Conservation (phyloP, 2,329 filamentous ascomycete species). For the Microcera coccophila region DNA sequence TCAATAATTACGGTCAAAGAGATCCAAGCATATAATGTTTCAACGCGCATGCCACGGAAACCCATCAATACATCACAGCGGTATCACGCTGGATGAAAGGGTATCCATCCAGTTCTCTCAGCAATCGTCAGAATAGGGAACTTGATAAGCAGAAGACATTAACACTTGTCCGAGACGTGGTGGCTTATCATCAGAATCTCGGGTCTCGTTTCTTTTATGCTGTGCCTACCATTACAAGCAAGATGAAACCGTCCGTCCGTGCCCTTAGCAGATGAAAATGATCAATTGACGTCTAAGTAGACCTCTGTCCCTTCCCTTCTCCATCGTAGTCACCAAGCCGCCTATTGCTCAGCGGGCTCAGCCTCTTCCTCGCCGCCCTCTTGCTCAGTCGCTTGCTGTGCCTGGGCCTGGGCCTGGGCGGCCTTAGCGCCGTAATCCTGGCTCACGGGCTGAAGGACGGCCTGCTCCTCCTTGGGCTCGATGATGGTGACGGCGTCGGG, state of each 20-base stretch:
- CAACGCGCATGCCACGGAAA: no score
- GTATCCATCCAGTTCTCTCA: no score
- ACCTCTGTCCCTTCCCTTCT: constrained; percentile 33
- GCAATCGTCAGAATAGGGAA: no score
- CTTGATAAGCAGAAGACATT: not conserved
- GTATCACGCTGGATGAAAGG: no score
- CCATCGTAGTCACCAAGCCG: constrained; percentile 12
- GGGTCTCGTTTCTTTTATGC: constrained; percentile 37
- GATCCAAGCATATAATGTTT: no score
- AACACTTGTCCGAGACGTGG: constrained; percentile 20
- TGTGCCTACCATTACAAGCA: constrained; percentile 37
- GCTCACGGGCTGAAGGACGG: constrained; percentile 89
- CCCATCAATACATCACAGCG: no score
- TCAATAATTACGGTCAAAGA: no score
- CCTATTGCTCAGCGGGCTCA: constrained; percentile 43
- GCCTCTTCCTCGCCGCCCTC: constrained; percentile 56
- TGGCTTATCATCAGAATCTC: constrained; percentile 31
- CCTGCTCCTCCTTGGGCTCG: constrained; percentile 99
- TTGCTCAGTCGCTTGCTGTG: constrained; percentile 56
- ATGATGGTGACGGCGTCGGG: constrained; percentile 99
- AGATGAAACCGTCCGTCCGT: constrained; percentile 38
- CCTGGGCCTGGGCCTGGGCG: constrained; percentile 59
- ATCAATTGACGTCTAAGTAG: constrained; percentile 41
- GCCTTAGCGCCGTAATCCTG: constrained; percentile 99
- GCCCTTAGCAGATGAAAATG: constrained; percentile 41